A percentile compares a stretch with the other conserved stretches of the same genome.
phyloP scores from a whole-genome alignment of 106 monocot genomes.

The Dendrobium officinale region DNA sequence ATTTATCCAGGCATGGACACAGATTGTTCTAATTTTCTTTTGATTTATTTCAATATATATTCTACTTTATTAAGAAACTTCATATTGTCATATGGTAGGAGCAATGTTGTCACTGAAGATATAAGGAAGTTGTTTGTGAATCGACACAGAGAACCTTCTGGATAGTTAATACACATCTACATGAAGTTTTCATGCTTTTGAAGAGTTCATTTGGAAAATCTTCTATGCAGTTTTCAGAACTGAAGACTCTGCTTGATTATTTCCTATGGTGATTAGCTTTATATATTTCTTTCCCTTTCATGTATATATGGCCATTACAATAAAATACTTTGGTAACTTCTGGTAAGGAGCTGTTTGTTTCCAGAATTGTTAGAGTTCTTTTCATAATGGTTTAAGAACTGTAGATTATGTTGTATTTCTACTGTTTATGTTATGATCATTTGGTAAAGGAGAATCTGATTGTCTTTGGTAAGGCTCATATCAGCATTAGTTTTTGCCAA shows the following conservation, averaged over 20 bases:
- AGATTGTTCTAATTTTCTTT: background rate
- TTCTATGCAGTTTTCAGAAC: background rate
- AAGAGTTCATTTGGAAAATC: background rate
- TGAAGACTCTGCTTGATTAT: background rate
- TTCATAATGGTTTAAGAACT: too few relatives aligned
- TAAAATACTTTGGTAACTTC: too few relatives aligned
- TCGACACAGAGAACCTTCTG: conserved; percentile 20
- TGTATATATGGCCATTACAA: background rate
- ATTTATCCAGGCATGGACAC: too few relatives aligned
- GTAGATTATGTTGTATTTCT: background rate
- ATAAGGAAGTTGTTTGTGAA: conserved; percentile 66
- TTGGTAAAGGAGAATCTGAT: too few relatives aligned
- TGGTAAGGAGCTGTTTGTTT: too few relatives aligned
- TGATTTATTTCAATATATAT: background rate
- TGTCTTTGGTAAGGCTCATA: too few relatives aligned
- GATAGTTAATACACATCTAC: background rate
- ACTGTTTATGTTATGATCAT: background rate
- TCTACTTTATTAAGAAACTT: background rate
- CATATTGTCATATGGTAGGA: conserved; percentile 27
- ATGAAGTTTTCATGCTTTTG: background rate
- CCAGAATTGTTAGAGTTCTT: too few relatives aligned
- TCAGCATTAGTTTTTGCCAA: too few relatives aligned
- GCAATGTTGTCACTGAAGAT: conserved; percentile 91
- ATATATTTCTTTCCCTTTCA: background rate
- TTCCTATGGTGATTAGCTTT: too few relatives aligned